Evolutionary conservation across 75 land plant species (phyloP).

Genomic region (Pinus taeda): DNA sequence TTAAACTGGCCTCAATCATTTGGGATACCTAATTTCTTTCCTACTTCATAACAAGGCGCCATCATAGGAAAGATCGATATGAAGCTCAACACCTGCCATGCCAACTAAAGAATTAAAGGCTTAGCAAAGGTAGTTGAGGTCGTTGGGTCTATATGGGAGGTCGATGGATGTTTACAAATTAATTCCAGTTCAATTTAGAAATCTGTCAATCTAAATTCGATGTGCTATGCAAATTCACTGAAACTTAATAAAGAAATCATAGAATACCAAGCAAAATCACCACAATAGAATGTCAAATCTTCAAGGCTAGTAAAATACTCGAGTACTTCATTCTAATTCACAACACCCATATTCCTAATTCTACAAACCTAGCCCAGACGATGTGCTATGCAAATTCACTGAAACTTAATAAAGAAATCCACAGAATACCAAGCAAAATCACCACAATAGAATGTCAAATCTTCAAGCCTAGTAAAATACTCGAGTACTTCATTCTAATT

Average conservation of each 20-base stretch:
- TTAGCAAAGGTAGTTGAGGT: too few species aligned
- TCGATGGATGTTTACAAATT: not conserved
- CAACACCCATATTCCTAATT: not conserved
- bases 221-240: slow-evolving; percentile 9
- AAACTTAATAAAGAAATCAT: not conserved
- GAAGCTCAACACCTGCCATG: too few species aligned
- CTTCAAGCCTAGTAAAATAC: not conserved
- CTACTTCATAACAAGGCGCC: too few species aligned
- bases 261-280: not conserved
- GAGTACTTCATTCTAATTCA: not conserved
- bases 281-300: too few species aligned
- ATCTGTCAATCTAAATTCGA: slow-evolving; percentile 48
- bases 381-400: slow-evolving; percentile 10
- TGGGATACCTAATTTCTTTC: too few species aligned
- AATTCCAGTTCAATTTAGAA: slow-evolving; percentile 41
- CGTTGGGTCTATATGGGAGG: too few species aligned
- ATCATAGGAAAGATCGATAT: too few species aligned
- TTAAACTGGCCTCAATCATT: too few species aligned
- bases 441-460: too few species aligned
- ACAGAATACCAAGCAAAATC: not conserved
- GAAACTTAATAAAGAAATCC: not conserved
- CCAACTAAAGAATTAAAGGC: too few species aligned
- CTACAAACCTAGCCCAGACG: not conserved
- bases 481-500: not conserved
- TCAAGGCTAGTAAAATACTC: not conserved